Conservation (phyloP, 2,329 filamentous ascomycete genomes). For the Celoporthe dispersa region DNA sequence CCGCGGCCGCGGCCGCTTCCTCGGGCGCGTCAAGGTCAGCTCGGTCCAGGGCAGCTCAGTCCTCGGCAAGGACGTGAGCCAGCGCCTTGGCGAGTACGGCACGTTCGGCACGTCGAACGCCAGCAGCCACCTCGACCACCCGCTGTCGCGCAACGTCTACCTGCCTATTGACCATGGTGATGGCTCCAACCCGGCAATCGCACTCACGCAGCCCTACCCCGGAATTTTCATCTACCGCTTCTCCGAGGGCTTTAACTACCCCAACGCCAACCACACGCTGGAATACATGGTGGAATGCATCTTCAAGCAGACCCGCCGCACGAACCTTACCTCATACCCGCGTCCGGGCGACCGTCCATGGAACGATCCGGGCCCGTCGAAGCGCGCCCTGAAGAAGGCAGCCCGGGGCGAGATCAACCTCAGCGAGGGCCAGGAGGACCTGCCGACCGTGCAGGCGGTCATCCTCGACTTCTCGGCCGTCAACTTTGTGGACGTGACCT, state of each 20-base stretch:
- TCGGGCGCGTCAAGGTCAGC: constrained; percentile 82
- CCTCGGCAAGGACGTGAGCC: constrained; percentile 61
- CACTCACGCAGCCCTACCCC: constrained; percentile 81
- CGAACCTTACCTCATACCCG: constrained; percentile 68
- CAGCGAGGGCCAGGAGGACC: constrained; percentile 19
- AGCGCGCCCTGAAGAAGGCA: constrained; percentile 39
- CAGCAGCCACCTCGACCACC: constrained; percentile 41
- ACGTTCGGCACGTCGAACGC: constrained; percentile 50
- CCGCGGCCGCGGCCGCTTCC: constrained; percentile 80
- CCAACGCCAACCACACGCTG: constrained; percentile 87
- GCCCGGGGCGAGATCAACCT: constrained; percentile 33
- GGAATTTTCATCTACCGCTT: constrained; percentile 97
- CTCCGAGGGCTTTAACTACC: constrained; percentile 93
- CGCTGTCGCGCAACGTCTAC: constrained; percentile 75
- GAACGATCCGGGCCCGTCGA: constrained; percentile 86
- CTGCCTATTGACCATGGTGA: constrained; percentile 86
- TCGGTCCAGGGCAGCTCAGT: constrained; percentile 80
- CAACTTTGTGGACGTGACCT: constrained; percentile 92
- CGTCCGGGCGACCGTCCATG: constrained; percentile 81
- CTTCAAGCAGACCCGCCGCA: constrained; percentile 74
- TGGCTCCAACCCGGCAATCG: constrained; percentile 84
- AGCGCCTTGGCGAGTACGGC: constrained; percentile 57
- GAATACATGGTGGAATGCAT: constrained; percentile 76
- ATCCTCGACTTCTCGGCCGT: constrained; percentile 94
- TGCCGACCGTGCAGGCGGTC: constrained; percentile 61